Evolutionary conservation across 371 early-diverging fungal species (phyloP), one percentile per base, ranked within the genome.

Genomic region (Thermomucor indicae-seudaticae): DNA sequence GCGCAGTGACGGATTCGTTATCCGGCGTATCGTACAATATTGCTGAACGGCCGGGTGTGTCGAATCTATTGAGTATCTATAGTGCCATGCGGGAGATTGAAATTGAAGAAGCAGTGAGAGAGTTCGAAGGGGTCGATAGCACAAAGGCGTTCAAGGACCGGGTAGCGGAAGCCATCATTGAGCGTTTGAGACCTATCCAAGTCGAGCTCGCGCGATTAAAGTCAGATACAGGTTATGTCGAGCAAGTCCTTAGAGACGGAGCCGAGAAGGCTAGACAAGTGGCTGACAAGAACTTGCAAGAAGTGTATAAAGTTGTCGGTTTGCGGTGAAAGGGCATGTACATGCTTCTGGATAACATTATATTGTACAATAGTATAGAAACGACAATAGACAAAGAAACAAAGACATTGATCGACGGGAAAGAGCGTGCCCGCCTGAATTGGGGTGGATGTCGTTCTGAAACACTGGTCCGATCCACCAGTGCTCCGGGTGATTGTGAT

Each of bases 1-100:
- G 84, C 27, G 89, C 95, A 0, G 74, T 78, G 1, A 91, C 93
- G 0, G 97, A 97, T 60, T 54, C 80, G 0, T 55, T 72, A 3
- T 55, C 58, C 1, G 83, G 83, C 1, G 81, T 96, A 23, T 75
- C 84, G 2, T 96, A 81, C 57, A 89, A 92, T 49, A 84, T 88
- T 0, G 63, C 45, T 5, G 51, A 55, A 4, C 74, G 96, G 25
- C 94, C 96, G 0, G 96, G 93, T 11, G 81, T 96, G 6, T 77
- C 87, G 25, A 96, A 95, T 53, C 61, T 96, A 51, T 40, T 95
- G 17, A 57, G 73, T 6, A 88, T 95, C 30, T 89, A 88, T 58
- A 76, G 88, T 1, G 83, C 80, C 7, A 56, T 84, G 53, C 73
- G 60, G 6, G 65, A 69, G 6, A 57, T 69, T 5, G 44, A 59